Conservation (phyloP, 2,329 filamentous ascomycete species). For the Parascedosporium putredinis region DNA sequence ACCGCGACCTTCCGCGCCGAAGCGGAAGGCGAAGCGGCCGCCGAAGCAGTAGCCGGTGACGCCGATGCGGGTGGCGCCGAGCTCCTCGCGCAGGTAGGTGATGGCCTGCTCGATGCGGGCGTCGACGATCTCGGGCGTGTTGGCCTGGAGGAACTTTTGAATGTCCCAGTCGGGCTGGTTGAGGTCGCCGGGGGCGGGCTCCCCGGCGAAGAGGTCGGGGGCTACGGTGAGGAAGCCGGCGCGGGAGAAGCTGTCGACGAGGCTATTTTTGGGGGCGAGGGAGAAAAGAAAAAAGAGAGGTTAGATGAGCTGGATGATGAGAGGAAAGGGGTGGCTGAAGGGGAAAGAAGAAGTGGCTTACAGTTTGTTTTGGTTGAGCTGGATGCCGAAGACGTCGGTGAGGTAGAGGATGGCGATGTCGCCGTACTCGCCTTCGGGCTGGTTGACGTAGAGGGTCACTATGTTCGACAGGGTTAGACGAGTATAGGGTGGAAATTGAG, state of each 20-base stretch:
- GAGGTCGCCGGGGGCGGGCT: conserved; percentile 16
- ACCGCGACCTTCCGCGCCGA: conserved; percentile 36
- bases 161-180: conserved; percentile 21
- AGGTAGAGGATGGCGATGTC: conserved; percentile 21
- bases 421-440: conserved; percentile 1
- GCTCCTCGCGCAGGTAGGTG: conserved; percentile 26
- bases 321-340: no score
- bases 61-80: conserved; percentile 42
- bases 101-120: conserved; percentile 14
- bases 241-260: conserved; percentile 27
- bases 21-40: conserved; percentile 33
- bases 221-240: conserved; percentile 28
- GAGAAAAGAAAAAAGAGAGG: no score
- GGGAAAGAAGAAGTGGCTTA: no score
- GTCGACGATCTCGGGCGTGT: conserved; percentile 22
- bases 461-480: no score
- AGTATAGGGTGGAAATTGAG: no score
- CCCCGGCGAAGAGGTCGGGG: conserved; percentile 28
- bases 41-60: conserved; percentile 57
- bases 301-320: neutral
- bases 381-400: conserved; percentile 28
- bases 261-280: conserved; percentile 23
- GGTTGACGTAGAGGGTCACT: conserved; percentile 10
- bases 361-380: conserved; percentile 16
- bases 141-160: conserved; percentile 21